Base-by-base conservation (phyloP, 306 rosid species). In the Erythrophleum fordii region DNA sequence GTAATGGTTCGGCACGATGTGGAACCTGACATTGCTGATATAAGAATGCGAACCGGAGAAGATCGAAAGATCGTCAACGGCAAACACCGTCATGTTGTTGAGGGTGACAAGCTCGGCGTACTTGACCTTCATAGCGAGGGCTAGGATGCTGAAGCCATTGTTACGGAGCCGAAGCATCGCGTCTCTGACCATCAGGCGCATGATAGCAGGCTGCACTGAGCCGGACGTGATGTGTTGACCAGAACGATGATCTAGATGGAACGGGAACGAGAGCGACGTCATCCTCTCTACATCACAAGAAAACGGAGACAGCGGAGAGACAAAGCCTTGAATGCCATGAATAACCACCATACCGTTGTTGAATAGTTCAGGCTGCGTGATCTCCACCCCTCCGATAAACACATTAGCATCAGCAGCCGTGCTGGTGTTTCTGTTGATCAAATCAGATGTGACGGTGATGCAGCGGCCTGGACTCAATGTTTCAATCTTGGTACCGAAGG, bases 391-490 rank as follows among this genome's bases (percentile, higher is more conserved):
- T 45, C 90, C 91, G 65, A 91, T 53, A 85, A 86, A 91, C 34
- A 91, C 67, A 86, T 91, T 89, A 1, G 81, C n/a, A 2, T 28
- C 52, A 9, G 39, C 26, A 26, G 74, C 37, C 26, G 71, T 31
- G 44, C 11, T 13, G 59, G 35, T 66, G 67, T 73, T 82, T 58
- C 11, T 69, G 71, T 73, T 79, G 59, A 83, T 29, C 29, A 69
- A 26, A 39, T 89, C 90, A 37, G 89, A 73, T 13, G 96, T 91
- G 58, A 91, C 66, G 28, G 93, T 91, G 66, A 91, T 71, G 85
- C 96, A 91, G 1, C 91, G 96, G 26, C 96, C 93, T 1, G 93
- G 89, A 69, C 90, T 91, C 84, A 91, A 44, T 7, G 92, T 87
- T 64, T 91, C 93, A 67, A 89, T 87, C 88, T 87, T 91, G 71